Conservation (phyloP, 1,284 basidiomycete genomes). For the Trametes polyzona region DNA sequence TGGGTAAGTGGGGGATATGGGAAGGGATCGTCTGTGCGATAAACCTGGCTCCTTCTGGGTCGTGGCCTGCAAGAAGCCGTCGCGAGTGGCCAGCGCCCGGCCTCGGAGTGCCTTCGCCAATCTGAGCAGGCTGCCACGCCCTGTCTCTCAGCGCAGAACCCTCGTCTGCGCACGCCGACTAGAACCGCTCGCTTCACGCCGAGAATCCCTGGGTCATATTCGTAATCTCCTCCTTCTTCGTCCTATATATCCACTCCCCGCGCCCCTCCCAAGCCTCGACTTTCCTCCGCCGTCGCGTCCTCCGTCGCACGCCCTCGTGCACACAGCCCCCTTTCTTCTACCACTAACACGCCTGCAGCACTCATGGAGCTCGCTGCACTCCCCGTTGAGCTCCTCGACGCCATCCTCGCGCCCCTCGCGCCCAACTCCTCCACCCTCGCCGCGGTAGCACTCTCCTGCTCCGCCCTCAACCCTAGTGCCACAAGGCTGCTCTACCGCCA, state of each 20-base stretch:
- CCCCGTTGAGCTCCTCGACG: conserved; percentile 39
- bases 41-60: conserved; percentile 6
- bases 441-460: conserved; percentile 47
- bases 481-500: conserved; percentile 65
- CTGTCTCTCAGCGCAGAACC: too few species aligned
- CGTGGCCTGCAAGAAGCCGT: conserved; percentile 2
- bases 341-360: not conserved
- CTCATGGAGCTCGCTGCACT: conserved; percentile 37
- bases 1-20: not conserved
- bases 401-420: conserved; percentile 35
- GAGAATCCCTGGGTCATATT: not conserved
- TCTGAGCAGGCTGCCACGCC: not conserved
- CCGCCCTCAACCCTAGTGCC: conserved; percentile 49
- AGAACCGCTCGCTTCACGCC: conserved; percentile 9
- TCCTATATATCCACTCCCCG: conserved; percentile 1
- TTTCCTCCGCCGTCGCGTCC: conserved; percentile 2
- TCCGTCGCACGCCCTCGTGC: conserved; percentile 1
- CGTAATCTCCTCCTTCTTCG: conserved; percentile 3
- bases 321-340: conserved; percentile 4
- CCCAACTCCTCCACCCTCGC: conserved; percentile 30
- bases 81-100: not conserved
- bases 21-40: conserved; percentile 20
- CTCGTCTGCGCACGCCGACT: not conserved
- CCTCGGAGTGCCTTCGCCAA: not conserved
- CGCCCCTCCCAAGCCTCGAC: not conserved